phyloP scores from a whole-genome alignment of 1,284 basidiomycete species.

The Cutaneotrichosporon spelunceum region DNA sequence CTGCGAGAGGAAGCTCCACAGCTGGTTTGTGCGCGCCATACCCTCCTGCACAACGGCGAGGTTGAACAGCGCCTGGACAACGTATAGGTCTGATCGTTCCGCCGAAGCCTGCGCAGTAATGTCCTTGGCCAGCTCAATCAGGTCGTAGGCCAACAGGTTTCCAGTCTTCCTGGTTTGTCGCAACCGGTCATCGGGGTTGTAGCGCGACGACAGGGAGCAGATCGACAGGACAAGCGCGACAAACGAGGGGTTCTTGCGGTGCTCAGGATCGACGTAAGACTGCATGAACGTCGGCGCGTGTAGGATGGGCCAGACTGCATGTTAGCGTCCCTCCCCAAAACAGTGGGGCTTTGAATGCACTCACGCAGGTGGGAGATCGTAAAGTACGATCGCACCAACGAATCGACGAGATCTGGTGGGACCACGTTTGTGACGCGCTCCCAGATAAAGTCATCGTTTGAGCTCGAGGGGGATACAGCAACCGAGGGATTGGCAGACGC shows the following conservation, averaged over 20 bases:
- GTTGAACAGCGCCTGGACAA: slow-evolving; percentile 39
- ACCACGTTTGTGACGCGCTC: slow-evolving; percentile 25
- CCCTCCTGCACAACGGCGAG: slow-evolving; percentile 38
- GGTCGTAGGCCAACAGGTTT: slow-evolving; percentile 17
- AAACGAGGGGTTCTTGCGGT: slow-evolving; percentile 33
- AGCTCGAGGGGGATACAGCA: slow-evolving; percentile 21
- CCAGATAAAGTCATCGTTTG: slow-evolving; percentile 29
- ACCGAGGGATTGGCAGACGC: slow-evolving; percentile 2
- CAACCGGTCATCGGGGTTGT: slow-evolving; percentile 30
- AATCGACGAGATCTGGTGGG: slow-evolving; percentile 30
- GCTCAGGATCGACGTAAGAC: slow-evolving; percentile 23
- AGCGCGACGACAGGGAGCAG: slow-evolving; percentile 36
- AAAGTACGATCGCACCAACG: slow-evolving; percentile 36
- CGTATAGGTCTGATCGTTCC: slow-evolving; percentile 30
- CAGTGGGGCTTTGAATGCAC: slow-evolving; percentile 3
- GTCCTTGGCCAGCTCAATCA: slow-evolving; percentile 28
- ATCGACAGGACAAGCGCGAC: slow-evolving; percentile 36
- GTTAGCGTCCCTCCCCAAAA: no score
- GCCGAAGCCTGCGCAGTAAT: slow-evolving; percentile 22
- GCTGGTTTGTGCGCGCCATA: slow-evolving; percentile 29
- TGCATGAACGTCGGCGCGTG: slow-evolving; percentile 39
- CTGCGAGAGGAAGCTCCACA: slow-evolving; percentile 33
- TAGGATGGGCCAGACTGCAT: slow-evolving; percentile 36
- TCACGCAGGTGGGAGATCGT: slow-evolving; percentile 37
- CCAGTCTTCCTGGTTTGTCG: slow-evolving; percentile 17